These are phyloP conservation scores for Calonectria montana DNA, from an alignment of 2,329 filamentous ascomycete genomes.

Conservation along the genomic window DNA sequence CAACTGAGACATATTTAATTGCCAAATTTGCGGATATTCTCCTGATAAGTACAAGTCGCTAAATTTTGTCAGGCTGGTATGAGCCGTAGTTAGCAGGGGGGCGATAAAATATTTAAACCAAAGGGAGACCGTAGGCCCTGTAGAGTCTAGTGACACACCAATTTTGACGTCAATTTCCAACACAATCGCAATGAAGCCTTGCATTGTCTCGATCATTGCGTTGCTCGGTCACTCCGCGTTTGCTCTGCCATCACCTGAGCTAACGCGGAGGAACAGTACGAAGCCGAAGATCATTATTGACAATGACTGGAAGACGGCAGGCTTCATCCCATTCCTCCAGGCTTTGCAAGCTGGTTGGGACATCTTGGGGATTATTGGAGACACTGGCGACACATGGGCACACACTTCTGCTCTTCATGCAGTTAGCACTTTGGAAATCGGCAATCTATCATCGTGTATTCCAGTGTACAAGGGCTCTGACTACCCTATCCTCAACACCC, in stretches of 20 bases:
- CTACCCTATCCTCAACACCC: not conserved
- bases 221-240: not conserved
- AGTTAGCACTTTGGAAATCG: not conserved
- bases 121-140: not conserved
- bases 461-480: not conserved
- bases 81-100: not conserved
- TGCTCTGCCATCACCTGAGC: not conserved
- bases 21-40: not conserved
- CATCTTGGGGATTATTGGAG: not conserved
- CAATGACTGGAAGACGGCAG: not conserved
- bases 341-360: not conserved
- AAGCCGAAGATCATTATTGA: not conserved
- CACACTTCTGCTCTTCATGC: not conserved
- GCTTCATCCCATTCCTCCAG: not conserved
- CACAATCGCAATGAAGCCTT: not conserved
- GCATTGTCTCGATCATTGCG: not conserved
- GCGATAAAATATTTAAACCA: not conserved
- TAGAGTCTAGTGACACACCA: not conserved
- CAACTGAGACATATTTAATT: not conserved
- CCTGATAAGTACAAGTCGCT: not conserved
- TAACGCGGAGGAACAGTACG: not conserved
- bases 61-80: not conserved
- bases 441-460: not conserved
- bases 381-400: not conserved
- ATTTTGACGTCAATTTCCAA: not conserved